These are phyloP conservation scores for Russula virescens DNA, from an alignment of 768 basidiomycete species.

Conservation along the genomic window DNA sequence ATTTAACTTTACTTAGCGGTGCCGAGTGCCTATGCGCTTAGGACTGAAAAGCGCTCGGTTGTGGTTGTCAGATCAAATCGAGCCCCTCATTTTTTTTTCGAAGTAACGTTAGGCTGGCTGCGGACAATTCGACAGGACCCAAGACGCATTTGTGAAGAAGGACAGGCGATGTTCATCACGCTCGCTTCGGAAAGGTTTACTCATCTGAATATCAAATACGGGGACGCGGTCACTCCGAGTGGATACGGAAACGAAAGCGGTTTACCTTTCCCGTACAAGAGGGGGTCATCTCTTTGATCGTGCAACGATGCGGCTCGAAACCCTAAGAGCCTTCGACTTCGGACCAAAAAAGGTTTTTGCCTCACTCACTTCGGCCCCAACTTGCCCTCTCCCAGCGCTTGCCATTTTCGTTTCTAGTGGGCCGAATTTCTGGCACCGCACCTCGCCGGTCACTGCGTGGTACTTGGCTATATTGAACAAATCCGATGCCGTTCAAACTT, in stretches of 20 bases:
- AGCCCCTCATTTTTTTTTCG: slow-evolving; percentile 13
- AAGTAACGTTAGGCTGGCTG: slow-evolving; percentile 12
- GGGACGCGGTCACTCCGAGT: slow-evolving; percentile 9
- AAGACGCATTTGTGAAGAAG: background rate
- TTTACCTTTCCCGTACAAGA: slow-evolving; percentile 11
- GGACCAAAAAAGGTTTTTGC: slow-evolving; percentile 15
- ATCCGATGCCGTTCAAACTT: slow-evolving; percentile 22
- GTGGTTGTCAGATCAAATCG: slow-evolving; percentile 12
- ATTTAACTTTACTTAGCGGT: slow-evolving; percentile 3
- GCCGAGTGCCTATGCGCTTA: slow-evolving; percentile 4
- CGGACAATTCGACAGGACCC: background rate
- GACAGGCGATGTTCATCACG: slow-evolving; percentile 6
- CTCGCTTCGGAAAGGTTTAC: background rate
- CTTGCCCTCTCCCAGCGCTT: slow-evolving; percentile 14
- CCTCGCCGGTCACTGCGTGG: slow-evolving; percentile 17
- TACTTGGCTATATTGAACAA: slow-evolving; percentile 15
- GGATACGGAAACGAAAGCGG: slow-evolving; percentile 8
- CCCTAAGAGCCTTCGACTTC: slow-evolving; percentile 18
- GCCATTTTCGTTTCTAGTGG: slow-evolving; percentile 11
- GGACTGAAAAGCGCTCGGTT: background rate
- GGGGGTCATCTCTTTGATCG: slow-evolving; percentile 10
- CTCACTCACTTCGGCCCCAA: slow-evolving; percentile 11
- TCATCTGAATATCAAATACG: slow-evolving; percentile 16
- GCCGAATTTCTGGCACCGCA: slow-evolving; percentile 15
- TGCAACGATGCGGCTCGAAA: slow-evolving; percentile 16